Evolutionary conservation across 768 basidiomycete species (phyloP).

Genomic region (Pholiota molesta): DNA sequence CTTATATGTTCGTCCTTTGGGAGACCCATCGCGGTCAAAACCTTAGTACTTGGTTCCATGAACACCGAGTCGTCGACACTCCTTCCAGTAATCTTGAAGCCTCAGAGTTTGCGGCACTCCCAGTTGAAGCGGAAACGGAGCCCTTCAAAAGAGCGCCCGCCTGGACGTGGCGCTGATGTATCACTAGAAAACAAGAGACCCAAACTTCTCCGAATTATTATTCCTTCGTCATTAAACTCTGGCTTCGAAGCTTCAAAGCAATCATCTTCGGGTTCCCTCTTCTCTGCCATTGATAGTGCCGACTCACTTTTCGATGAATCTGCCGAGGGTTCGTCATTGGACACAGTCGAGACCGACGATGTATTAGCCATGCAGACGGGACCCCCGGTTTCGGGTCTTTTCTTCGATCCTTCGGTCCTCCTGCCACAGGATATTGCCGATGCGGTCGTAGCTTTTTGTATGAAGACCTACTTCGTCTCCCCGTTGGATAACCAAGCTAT

Average conservation of each 20-base stretch:
- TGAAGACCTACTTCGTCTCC: constrained; percentile 55
- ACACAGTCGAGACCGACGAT: neutral
- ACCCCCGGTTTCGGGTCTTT: constrained; percentile 69
- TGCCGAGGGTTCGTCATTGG: constrained; percentile 4
- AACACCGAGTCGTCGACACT: neutral
- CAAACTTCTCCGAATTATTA: neutral
- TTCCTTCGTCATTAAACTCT: neutral
- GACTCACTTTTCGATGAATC: constrained; percentile 22
- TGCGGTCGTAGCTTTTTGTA: constrained; percentile 51
- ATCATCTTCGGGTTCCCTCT: constrained; percentile 10
- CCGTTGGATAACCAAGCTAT: constrained; percentile 76
- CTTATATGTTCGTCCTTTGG: neutral
- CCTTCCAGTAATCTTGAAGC: neutral
- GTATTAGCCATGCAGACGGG: constrained; percentile 36
- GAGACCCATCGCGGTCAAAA: constrained; percentile 3
- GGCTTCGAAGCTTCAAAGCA: constrained; percentile 6
- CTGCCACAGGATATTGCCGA: constrained; percentile 57
- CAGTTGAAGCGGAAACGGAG: constrained; percentile 20
- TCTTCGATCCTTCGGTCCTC: constrained; percentile 53
- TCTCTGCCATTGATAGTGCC: constrained; percentile 7
- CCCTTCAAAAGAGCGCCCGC: constrained; percentile 7
- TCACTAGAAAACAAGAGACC: neutral
- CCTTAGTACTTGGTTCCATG: neutral
- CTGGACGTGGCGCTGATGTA: neutral
- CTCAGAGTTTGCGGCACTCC: neutral